Evolutionary conservation across 163 green algal species (phyloP), one percentile per base, ranked within the genome.

Genomic region (Prototheca wickerhamii): DNA sequence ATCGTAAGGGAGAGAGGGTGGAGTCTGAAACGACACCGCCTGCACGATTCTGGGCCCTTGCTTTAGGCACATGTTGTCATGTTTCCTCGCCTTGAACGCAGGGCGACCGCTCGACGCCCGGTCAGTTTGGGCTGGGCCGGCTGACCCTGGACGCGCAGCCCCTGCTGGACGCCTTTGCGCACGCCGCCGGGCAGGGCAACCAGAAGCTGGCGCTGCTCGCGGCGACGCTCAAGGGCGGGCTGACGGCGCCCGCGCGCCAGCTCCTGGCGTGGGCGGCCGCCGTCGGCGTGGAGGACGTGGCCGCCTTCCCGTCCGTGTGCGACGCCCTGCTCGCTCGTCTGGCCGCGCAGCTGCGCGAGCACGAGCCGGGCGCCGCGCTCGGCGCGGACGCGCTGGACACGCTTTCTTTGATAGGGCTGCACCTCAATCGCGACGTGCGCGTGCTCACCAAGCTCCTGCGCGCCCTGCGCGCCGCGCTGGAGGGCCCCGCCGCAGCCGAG

Each of bases 201-300:
- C 83, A 90, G 74, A 80, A 83, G 58, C 70, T 88, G 37, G 68
- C 67, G 46, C 73, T 92, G 54, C 64, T 84, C 50, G 69, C 65
- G 32, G 81, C 67, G 18, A 72, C 89, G 53, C 64, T 87, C 60
- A 34, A 70, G 70, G 75, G 76, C 52, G 25, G 64, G n/a, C 61
- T 70, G 20, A 68, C 67, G 75, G 65, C 75, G 20, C 56, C 66
- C 3, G 84, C 82, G 0, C 25, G 57, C 25, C 35, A 63, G 26
- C 58, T 89, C 28, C 68, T 84, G 51, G 59, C 70, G 5, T 80
- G 67, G 37, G 37, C 37, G 10, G 10, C 37, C 37, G 10, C 37
- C 37, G 10, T 1, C 37, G 37, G 10, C 37, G 15, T 44, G 37
- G 10, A 44, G 15, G 37, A 44, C 37, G 37, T 44, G 37, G 37